These are phyloP conservation scores for Cladosporium cucumerinum DNA, from an alignment of 2,329 filamentous ascomycete species.

Conservation along the genomic window DNA sequence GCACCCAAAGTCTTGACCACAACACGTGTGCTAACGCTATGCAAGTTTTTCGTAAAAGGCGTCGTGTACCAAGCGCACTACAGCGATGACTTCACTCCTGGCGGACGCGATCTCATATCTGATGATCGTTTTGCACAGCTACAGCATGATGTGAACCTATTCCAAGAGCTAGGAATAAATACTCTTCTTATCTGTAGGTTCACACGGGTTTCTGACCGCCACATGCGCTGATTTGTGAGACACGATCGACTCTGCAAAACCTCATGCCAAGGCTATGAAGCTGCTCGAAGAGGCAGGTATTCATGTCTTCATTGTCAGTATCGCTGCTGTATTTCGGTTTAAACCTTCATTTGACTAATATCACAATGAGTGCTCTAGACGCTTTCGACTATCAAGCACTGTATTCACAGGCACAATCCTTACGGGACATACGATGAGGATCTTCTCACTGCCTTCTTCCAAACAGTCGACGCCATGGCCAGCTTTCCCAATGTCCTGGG, in stretches of 20 bases:
- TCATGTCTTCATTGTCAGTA: slow-evolving; percentile 19
- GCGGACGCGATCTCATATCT: neutral
- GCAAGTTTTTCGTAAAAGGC: slow-evolving; percentile 2
- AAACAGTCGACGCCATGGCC: neutral
- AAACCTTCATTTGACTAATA: neutral
- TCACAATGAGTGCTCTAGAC: neutral
- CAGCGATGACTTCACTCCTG: neutral
- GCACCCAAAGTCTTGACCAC: neutral
- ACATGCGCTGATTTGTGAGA: slow-evolving; percentile 3
- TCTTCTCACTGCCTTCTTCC: neutral
- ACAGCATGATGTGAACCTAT: neutral
- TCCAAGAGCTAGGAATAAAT: neutral
- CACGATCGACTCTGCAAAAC: slow-evolving; percentile 17
- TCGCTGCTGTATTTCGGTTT: neutral
- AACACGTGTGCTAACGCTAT: neutral
- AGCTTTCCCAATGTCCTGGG: neutral
- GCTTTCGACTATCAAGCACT: neutral
- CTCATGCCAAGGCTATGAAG: slow-evolving; percentile 19
- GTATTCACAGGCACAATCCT: neutral
- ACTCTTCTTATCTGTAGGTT: neutral
- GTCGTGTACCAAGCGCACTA: neutral
- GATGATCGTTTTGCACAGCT: neutral
- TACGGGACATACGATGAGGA: neutral
- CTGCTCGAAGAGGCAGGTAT: slow-evolving; percentile 21
- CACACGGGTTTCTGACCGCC: too few relatives aligned